These are phyloP conservation scores for Phytophthora brassicae DNA, from an alignment of 352 stramenopile genomes.

Conservation along the genomic window DNA sequence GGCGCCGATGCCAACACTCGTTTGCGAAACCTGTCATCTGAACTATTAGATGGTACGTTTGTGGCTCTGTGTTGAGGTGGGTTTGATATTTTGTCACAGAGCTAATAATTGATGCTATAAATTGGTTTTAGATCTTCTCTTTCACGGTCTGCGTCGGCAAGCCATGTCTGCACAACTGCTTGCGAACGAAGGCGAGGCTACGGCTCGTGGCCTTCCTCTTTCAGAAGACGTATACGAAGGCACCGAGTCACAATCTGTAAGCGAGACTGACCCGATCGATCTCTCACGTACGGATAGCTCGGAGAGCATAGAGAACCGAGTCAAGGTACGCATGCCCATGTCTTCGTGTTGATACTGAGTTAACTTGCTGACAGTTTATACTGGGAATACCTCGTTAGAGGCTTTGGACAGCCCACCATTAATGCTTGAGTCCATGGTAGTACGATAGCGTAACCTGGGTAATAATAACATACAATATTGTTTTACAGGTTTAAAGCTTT, in stretches of 20 bases:
- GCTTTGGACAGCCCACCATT: too few relatives aligned
- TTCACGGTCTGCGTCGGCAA: constrained; percentile 45
- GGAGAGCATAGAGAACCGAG: constrained; percentile 56
- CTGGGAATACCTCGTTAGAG: too few relatives aligned
- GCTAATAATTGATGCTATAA: background rate
- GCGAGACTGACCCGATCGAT: constrained; percentile 44
- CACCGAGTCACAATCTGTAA: constrained; percentile 17
- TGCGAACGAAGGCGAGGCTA: constrained; percentile 42
- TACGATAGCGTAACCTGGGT: too few relatives aligned
- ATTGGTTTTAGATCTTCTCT: constrained; percentile 48
- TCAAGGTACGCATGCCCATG: constrained; percentile 43
- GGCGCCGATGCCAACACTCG: constrained; percentile 45
- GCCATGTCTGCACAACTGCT: constrained; percentile 48
- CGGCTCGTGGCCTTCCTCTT: constrained; percentile 41
- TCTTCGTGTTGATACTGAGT: too few relatives aligned
- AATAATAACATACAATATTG: too few relatives aligned
- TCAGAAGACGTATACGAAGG: constrained; percentile 12
- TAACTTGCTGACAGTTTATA: too few relatives aligned
- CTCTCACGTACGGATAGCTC: constrained; percentile 57
- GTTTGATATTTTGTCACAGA: background rate
- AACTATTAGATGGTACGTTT: constrained; percentile 51
- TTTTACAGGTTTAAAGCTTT: too few relatives aligned
- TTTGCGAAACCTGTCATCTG: constrained; percentile 33
- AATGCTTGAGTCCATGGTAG: too few relatives aligned
- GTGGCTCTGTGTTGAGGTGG: background rate